Evolutionary conservation across 257 asterid genomes (phyloP).

Genomic region (Sherardia arvensis): DNA sequence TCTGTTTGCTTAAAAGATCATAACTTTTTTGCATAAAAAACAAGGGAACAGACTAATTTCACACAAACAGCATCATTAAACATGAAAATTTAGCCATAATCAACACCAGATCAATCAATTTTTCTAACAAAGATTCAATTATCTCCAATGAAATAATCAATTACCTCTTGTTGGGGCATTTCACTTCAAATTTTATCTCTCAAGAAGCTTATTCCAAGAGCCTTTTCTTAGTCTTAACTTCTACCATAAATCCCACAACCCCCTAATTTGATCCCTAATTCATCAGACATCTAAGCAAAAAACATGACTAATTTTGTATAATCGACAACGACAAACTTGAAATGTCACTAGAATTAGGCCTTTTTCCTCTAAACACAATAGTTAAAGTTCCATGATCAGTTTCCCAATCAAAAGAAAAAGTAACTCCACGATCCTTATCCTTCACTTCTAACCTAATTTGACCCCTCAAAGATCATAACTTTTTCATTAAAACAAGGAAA

Average conservation of each 20-base stretch:
- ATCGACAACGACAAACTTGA: not conserved
- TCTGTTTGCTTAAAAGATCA: not conserved
- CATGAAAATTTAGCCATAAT: not conserved
- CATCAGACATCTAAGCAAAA: not conserved
- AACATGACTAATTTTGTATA: not conserved
- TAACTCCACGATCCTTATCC: not conserved
- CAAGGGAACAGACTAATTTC: not conserved
- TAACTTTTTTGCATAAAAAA: not conserved
- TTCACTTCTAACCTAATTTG: not conserved
- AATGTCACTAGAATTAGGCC: not conserved
- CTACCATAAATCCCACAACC: not conserved
- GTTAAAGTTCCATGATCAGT: too few relatives aligned
- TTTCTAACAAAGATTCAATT: not conserved
- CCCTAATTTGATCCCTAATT: not conserved
- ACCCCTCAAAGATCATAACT: not conserved
- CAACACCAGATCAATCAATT: not conserved
- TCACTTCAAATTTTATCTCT: too few relatives aligned
- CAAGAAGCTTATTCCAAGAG: not conserved
- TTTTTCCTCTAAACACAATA: too few relatives aligned
- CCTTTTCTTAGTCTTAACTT: not conserved
- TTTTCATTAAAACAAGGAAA: not conserved
- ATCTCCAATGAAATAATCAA: not conserved
- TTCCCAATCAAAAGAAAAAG: too few relatives aligned
- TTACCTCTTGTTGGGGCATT: conserved; percentile 47
- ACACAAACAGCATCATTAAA: not conserved